Evolutionary conservation across 2,329 filamentous ascomycete species (phyloP), one percentile per base, ranked within the genome.

Genomic region (Penicillium concentricum): DNA sequence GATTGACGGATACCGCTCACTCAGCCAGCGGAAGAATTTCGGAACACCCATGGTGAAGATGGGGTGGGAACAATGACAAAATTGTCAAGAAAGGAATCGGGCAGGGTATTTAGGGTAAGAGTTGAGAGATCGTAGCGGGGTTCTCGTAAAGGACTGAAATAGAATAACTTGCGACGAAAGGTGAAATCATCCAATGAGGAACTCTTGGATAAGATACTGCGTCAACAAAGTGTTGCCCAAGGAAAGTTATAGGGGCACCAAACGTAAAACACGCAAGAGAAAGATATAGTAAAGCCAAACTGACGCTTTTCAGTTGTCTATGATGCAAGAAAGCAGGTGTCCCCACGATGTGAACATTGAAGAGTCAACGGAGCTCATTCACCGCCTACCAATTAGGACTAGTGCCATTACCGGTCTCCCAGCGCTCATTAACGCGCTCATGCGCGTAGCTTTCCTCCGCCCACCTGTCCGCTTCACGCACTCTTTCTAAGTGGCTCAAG

Each of bases 21-120:
- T 97, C 83, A 99, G 89, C 94, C 95, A 99, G 84, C 94, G 85
- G 81, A 96, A 96, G 82, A 96, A 96, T 74, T 96, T 96, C 73
- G 81, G 81, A 65, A 91, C 87, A 84, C 87, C 86, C 86, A 86
- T 84, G 70, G 61, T 74, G 72, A 74, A 67, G 65, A 61, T 55
- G 43, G 58, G 53, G 22, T 47, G 5, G 13, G 16, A 24, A 56
- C 53, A 34, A 41, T 53, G 20, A 18, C 15, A 41, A n/a, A 28
- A 34, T 38, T n/a, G 41, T 57, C 47, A 52, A 43, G 34, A 3
- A 39, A 48, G 13, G 13, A 41, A 30, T 26, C 16, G 41, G 15
- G 20, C 13, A 15, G 41, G 37, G 42, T 16, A 30, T 42, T 50
- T 50, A 43, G 51, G 28, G 54, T 52, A 34, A 56, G 28, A 52